Evolutionary conservation across 495 filamentous ascomycete species (phyloP).

Genomic region (Aspergillus steynii): DNA sequence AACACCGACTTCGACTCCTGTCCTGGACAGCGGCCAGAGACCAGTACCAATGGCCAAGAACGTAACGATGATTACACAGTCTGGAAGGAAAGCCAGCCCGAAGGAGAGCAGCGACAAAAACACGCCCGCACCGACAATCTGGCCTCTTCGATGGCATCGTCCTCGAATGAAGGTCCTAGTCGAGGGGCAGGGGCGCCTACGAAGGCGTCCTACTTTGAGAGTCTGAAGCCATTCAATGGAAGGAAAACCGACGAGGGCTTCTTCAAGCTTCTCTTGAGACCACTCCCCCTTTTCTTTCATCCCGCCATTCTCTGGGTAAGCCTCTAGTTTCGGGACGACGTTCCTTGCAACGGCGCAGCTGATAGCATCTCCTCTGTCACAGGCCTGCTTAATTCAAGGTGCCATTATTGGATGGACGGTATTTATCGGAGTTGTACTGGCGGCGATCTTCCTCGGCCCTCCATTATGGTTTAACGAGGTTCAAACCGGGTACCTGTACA

Average conservation of each 20-base stretch:
- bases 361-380: not conserved
- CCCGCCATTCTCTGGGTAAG: slow-evolving; percentile 79
- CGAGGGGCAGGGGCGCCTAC: slow-evolving; percentile 16
- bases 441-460: slow-evolving; percentile 75
- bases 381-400: slow-evolving; percentile 85
- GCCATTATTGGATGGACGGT: slow-evolving; percentile 93
- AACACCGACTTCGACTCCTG: slow-evolving; percentile 59
- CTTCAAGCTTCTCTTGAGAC: slow-evolving; percentile 60
- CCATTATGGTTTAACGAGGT: slow-evolving; percentile 83
- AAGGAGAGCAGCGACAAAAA: slow-evolving; percentile 12
- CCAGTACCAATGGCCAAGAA: slow-evolving; percentile 15
- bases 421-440: slow-evolving; percentile 85
- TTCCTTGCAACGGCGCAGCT: not conserved
- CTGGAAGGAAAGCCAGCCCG: slow-evolving; percentile 9
- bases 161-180: slow-evolving; percentile 5
- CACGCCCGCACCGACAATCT: slow-evolving; percentile 2
- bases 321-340: not conserved
- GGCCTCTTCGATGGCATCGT: not conserved
- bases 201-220: slow-evolving; percentile 54
- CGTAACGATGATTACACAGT: slow-evolving; percentile 15
- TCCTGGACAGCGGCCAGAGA: slow-evolving; percentile 7
- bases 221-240: slow-evolving; percentile 74
- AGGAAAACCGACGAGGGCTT: slow-evolving; percentile 69
- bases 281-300: slow-evolving; percentile 70
- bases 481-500: slow-evolving; percentile 84